Evolutionary conservation across 2,329 filamentous ascomycete genomes (phyloP), one percentile per base, ranked within the genome.

Genomic region (Pestalotiopsis sp.): DNA sequence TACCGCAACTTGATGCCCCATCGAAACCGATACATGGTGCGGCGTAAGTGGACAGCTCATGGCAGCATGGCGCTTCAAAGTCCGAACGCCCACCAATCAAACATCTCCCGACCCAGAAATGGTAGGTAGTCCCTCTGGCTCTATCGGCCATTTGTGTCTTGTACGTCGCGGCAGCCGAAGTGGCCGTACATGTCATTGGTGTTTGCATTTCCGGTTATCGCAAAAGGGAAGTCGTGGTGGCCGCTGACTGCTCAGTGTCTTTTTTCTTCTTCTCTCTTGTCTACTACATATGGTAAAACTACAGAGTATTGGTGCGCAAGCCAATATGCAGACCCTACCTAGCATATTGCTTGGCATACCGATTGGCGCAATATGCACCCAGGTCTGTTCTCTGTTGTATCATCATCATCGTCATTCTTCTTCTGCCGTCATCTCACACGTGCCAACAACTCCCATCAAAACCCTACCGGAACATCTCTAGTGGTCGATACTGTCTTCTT

Each of bases 401-500:
- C 62, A 52, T 59, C 13, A 62, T 31, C 20, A 5, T 52, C 27
- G 36, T 38, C 38, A 65, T 31, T n/a, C 38, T 65, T 23, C 17
- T 31, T 41, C 60, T 40, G 11, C 38, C 62, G n/a, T 49, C 25
- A 13, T 17, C 7, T 58, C 63, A 41, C 27, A 12, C 45, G 23
- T 57, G 25, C 23, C 63, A 56, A 17, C 27, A 23, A 20, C n/a
- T 27, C 25, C 23, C 40, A 11, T 45, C 25, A 17, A 36, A 36
- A 20, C 25, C 41, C 49, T 20, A 36, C 9, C 4, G 23, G 17
- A 11, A 45, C n/a, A 27, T 72, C 66, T 69, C 75, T 75, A 82
- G 74, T 82, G 82, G 70, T 84, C 82, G 72, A 84, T 79, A 71
- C 82, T 85, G 72, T 72, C 71, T 72, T 70, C 60, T 25, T 25